Conservation (phyloP, 345 rosid genomes). For the Kernera saxatilis region DNA sequence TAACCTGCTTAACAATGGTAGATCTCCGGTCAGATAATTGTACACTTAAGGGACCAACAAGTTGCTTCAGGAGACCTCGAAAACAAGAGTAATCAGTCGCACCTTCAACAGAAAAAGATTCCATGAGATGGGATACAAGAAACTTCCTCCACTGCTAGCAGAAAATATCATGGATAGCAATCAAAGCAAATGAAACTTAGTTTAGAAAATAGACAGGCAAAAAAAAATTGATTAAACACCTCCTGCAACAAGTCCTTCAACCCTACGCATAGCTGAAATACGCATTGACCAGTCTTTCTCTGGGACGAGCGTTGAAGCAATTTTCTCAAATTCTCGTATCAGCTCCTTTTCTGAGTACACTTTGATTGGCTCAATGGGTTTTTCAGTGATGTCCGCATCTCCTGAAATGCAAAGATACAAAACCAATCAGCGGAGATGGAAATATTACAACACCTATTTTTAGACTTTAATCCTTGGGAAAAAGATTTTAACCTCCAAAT, state of each 20-base stretch:
- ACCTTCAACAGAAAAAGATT: slow-evolving; percentile 45
- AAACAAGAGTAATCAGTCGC: slow-evolving; percentile 81
- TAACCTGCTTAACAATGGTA: slow-evolving; percentile 93
- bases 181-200: slow-evolving; percentile 2
- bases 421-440: slow-evolving; percentile 3
- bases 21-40: slow-evolving; percentile 96
- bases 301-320: slow-evolving; percentile 79
- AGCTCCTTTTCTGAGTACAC: slow-evolving; percentile 97
- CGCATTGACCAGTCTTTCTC: slow-evolving; percentile 99
- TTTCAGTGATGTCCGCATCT: slow-evolving; percentile 71
- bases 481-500: slow-evolving; percentile 68
- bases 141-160: slow-evolving; percentile 5
- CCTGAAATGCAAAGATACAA: slow-evolving; percentile 41
- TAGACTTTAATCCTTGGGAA: background rate
- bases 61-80: slow-evolving; percentile 89
- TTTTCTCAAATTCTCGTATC: slow-evolving; percentile 86
- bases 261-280: slow-evolving; percentile 96
- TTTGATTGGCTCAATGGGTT: slow-evolving; percentile 74
- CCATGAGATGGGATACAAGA: slow-evolving; percentile 3
- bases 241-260: slow-evolving; percentile 95
- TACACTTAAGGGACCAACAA: slow-evolving; percentile 74
- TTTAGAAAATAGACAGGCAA: background rate
- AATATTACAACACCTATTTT: background rate
- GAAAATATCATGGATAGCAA: background rate
- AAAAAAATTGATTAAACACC: slow-evolving; percentile 35